Percentiles rank a stretch among this genome's conserved stretches.
phyloP scores from a whole-genome alignment of 208 protist genomes.

The Tritrichomonas foetus region DNA sequence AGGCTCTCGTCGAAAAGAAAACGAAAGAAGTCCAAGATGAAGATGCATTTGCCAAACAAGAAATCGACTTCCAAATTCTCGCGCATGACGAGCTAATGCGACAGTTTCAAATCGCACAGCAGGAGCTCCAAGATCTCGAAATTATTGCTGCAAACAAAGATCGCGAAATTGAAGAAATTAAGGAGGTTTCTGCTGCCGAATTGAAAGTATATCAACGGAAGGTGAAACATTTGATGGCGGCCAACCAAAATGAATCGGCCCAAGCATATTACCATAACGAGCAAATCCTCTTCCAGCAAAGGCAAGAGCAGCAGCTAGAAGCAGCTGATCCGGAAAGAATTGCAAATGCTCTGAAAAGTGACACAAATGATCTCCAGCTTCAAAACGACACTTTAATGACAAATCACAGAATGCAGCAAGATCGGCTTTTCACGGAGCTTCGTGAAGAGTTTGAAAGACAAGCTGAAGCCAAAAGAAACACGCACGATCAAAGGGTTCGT shows the following conservation, averaged over 20 bases:
- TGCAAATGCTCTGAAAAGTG: neutral
- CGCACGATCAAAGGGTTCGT: neutral
- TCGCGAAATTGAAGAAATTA: constrained; percentile 3
- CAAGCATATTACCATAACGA: neutral
- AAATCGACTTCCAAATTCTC: neutral
- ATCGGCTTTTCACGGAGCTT: neutral
- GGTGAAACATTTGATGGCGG: constrained; percentile 7
- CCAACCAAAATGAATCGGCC: constrained; percentile 13
- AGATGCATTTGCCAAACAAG: neutral
- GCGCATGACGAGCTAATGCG: neutral
- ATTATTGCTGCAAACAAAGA: neutral
- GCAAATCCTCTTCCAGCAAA: neutral
- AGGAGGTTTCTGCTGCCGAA: neutral
- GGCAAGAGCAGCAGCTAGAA: neutral
- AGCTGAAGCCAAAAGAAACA: neutral
- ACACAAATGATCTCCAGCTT: neutral
- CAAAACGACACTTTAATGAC: neutral
- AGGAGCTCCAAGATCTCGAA: neutral
- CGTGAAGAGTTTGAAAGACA: neutral
- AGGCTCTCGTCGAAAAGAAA: neutral
- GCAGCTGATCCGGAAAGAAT: neutral
- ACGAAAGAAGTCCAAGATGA: neutral
- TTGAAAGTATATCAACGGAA: constrained; percentile 2
- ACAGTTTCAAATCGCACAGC: neutral
- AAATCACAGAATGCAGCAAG: neutral